Evolutionary conservation across 164 flowering plant genomes (phyloP), one percentile per base, ranked within the genome.

Genomic region (Platanus orientalis): DNA sequence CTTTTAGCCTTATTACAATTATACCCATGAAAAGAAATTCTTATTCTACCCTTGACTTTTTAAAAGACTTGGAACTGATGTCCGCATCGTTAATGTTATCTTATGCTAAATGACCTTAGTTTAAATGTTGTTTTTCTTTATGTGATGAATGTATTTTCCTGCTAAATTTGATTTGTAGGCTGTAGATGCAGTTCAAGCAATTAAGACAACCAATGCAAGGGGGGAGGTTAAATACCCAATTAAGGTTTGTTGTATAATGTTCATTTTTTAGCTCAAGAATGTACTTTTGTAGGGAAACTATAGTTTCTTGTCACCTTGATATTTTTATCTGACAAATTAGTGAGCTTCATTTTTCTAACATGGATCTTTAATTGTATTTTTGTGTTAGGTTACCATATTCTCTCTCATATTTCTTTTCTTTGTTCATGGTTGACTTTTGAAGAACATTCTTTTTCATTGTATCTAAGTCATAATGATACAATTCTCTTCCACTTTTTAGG

Each of bases 211-310:
- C 25, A 95, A 90, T 81, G 85, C 74, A 6, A 76, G 91, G 32
- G 97, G 97, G n/a, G 99, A 95, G 69, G 63, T 83, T 60, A 89
- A 73, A 72, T 92, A 92, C 69, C 99, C 97, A 54, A 95, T 95
- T 66, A 95, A 95, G 97, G 97, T 92, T 56, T 34, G 82, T 75
- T 54, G 25, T 64, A 12, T 28, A 49, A 57, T 2, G 26, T 53
- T 64, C 16, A n/a, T n/a, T n/a, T n/a, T n/a, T n/a, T n/a, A n/a
- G n/a, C n/a, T n/a, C n/a, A n/a, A n/a, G n/a, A n/a, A n/a, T n/a
- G n/a, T n/a, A 44, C 45, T 5, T 57, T 9, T 45, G 30, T 47
- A 26, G 19, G n/a, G 3, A 14, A n/a, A 47, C 11, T 61, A 20
- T 20, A 20, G 25, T 12, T 52, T 26, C 34, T 1, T 5, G 20